Percentiles rank a stretch among this genome's conserved stretches.
These are phyloP conservation scores for Phascolomyces articulosus DNA, from an alignment of 371 early-diverging fungal genomes.

Conservation along the genomic window DNA sequence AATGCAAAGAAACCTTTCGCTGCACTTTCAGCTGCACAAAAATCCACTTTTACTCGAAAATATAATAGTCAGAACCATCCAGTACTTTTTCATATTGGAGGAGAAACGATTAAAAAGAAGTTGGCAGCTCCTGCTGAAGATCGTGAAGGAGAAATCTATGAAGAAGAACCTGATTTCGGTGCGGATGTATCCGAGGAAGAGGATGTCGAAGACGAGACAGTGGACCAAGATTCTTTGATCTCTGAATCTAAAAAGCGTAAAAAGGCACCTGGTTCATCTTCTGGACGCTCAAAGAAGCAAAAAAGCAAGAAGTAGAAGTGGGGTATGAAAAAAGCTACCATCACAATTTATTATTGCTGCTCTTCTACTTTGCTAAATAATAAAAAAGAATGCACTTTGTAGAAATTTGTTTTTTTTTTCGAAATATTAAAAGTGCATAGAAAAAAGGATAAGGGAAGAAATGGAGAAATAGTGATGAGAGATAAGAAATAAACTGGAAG, in stretches of 20 bases:
- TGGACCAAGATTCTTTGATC: conserved; percentile 2
- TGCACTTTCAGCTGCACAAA: conserved; percentile 71
- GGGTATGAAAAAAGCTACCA: too few relatives aligned
- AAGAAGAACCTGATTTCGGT: conserved; percentile 53
- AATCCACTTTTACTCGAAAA: conserved; percentile 81
- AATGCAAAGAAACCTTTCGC: conserved; percentile 48
- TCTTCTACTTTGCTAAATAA: too few relatives aligned
- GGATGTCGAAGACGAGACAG: conserved; percentile 38
- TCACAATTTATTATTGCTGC: too few relatives aligned
- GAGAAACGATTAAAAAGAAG: conserved; percentile 37
- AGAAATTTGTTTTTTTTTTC: too few relatives aligned
- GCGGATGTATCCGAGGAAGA: conserved; percentile 67
- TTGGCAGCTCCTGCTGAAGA: conserved; percentile 52
- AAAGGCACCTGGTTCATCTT: background rate
- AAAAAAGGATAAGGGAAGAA: background rate
- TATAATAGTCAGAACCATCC: conserved; percentile 82
- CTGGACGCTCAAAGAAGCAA: background rate
- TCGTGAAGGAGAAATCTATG: conserved; percentile 72
- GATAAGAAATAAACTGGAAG: background rate
- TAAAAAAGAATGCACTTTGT: too few relatives aligned
- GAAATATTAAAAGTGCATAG: too few relatives aligned
- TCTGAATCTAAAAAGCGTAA: conserved; percentile 7
- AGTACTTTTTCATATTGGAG: conserved; percentile 58
- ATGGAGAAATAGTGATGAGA: background rate
- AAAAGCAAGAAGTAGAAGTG: background rate